Conservation (phyloP, 768 basidiomycete species). For the Phanerochaete sordida region DNA sequence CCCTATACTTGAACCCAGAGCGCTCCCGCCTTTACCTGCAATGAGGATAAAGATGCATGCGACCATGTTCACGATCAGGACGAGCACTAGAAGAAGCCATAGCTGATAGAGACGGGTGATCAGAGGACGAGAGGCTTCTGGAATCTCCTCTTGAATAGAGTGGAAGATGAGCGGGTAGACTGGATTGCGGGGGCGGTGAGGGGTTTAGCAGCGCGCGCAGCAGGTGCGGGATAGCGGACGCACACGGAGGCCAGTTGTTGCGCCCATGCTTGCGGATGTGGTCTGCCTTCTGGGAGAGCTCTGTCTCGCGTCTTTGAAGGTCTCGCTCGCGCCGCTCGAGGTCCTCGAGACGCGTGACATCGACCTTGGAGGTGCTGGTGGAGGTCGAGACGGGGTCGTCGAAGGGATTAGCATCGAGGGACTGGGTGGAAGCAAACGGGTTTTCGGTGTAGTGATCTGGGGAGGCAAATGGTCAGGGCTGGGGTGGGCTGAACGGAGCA, state of each 20-base stretch:
- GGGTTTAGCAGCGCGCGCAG: conserved; percentile 1
- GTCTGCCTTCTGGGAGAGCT: conserved; percentile 65
- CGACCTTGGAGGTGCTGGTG: conserved; percentile 18
- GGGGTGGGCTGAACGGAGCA: not conserved
- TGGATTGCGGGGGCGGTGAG: conserved; percentile 27
- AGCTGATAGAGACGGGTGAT: conserved; percentile 88
- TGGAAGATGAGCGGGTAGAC: conserved; percentile 95
- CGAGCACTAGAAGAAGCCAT: conserved; percentile 86
- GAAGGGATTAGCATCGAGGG: conserved; percentile 86
- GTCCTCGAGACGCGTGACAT: conserved; percentile 51
- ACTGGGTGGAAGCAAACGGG: conserved; percentile 81
- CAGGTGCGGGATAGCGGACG: conserved; percentile 23
- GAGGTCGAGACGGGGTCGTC: conserved; percentile 66
- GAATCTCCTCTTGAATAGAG: conserved; percentile 87
- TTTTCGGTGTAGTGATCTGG: conserved; percentile 48
- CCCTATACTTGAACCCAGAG: conserved; percentile 82
- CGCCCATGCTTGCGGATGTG: conserved; percentile 70
- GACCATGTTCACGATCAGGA: conserved; percentile 85
- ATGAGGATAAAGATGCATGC: conserved; percentile 85
- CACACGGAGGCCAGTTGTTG: conserved; percentile 94
- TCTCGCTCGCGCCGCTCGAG: conserved; percentile 78
- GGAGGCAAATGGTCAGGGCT: not conserved
- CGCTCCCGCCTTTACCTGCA: conserved; percentile 74
- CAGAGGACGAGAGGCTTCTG: conserved; percentile 70
- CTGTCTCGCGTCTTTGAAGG: conserved; percentile 73